phyloP scores from a whole-genome alignment of 164 flowering plant genomes.

The Aristolochia contorta region DNA sequence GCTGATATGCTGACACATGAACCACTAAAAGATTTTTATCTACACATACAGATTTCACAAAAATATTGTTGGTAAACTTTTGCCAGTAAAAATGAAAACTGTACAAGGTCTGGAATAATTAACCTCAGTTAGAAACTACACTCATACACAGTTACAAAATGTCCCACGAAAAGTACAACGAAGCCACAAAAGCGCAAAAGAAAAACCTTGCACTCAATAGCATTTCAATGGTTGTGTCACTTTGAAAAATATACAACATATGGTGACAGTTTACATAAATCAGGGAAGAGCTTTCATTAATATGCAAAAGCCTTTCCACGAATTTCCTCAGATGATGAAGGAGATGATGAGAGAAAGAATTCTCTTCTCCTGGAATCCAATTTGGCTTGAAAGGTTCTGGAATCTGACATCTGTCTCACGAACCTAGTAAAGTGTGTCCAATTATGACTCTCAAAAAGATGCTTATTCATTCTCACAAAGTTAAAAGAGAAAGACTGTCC shows the following conservation, averaged over 20 bases:
- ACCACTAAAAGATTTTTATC: too few relatives aligned
- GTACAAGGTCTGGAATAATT: too few relatives aligned
- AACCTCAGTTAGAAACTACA: background rate
- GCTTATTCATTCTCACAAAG: conserved; percentile 54
- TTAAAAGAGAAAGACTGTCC: conserved; percentile 43
- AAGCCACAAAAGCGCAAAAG: conserved; percentile 2
- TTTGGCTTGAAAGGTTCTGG: conserved; percentile 34
- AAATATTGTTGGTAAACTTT: too few relatives aligned
- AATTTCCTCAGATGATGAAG: conserved; percentile 9
- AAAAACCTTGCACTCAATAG: conserved; percentile 8
- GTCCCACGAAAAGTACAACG: background rate
- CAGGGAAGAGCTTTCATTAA: conserved; percentile 6
- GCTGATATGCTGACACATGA: too few relatives aligned
- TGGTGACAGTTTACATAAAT: conserved; percentile 2
- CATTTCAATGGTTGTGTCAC: background rate
- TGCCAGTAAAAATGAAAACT: too few relatives aligned
- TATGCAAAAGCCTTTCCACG: conserved; percentile 23
- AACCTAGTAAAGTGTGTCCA: conserved; percentile 51
- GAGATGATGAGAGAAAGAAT: conserved; percentile 14
- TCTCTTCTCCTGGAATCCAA: conserved; percentile 23
- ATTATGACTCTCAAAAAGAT: conserved; percentile 34
- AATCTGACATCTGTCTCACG: conserved; percentile 48
- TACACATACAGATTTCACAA: too few relatives aligned
- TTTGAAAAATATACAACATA: conserved; percentile 3
- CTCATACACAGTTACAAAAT: background rate